Evolutionary conservation across 305 asterid genomes (phyloP), one percentile per base, ranked within the genome.

Genomic region (Coffea humblotiana): DNA sequence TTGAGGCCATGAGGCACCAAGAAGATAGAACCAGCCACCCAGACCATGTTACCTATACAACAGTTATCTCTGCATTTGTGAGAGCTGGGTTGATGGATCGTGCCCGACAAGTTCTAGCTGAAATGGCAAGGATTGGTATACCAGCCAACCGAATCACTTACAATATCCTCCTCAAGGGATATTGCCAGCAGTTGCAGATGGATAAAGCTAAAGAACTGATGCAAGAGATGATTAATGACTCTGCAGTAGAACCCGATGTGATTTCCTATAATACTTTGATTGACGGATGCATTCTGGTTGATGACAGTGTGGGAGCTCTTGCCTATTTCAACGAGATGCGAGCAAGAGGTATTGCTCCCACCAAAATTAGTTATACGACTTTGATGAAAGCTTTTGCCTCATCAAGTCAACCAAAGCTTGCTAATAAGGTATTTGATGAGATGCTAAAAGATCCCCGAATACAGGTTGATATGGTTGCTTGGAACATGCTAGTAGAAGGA

Each of bases 381-480:
- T 85, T 96, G 98, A 96, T 96, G 98, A 96, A 96, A 82, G 98
- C 99, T 73, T 96, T 96, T 69, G 97, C 97, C 11, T 85, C 89
- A 19, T 89, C 99, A 25, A 92, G 92, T 18, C 98, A 96, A 81
- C 97, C 99, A 6, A 96, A 92, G 83, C 78, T 94, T 72, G 97
- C 97, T 13, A 78, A 84, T 82, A 89, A 87, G 85, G 97, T 96
- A 49, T 96, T 96, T 48, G 98, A 96, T 66, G 99, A 96, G 83
- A 96, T 96, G 99, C 86, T 89, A 13, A 90, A 88, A 7, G 99
- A 96, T 78, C 97, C 99, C 45, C 87, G 97, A 23, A 97, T 94
- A 84, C 92, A 87, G 81, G 96, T 90, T 10, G 99, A 96, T 86
- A 75, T 96, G 80, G 93, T 94, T 9, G 99, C 99, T 0, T 96